phyloP scores from a whole-genome alignment of 2,329 filamentous ascomycete genomes.

The Colletotrichum scovillei region DNA sequence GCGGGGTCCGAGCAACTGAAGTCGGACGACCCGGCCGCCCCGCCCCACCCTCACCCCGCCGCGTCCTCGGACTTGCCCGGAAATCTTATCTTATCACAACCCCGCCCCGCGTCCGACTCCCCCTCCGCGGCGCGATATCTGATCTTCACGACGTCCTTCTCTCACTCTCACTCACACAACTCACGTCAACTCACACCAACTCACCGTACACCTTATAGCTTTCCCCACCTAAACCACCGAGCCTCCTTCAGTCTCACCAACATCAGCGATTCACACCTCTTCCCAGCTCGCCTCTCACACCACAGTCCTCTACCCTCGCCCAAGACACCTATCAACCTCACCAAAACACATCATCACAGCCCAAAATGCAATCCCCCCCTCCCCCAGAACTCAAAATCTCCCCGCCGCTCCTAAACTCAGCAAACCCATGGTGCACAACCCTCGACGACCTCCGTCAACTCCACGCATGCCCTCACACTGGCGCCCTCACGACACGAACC shows the following conservation, averaged over 20 bases:
- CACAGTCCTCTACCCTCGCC: neutral
- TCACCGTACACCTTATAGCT: neutral
- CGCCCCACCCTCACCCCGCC: neutral
- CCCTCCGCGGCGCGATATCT: neutral
- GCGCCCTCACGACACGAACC: constrained; percentile 81
- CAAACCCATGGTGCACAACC: constrained; percentile 80
- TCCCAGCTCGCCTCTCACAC: neutral
- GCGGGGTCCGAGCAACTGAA: neutral
- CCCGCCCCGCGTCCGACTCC: neutral
- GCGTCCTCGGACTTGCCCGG: constrained; percentile 6
- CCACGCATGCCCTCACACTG: constrained; percentile 71
- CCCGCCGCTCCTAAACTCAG: constrained; percentile 79
- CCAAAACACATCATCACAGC: neutral
- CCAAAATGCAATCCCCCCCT: constrained; percentile 25
- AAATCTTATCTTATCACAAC: constrained; percentile 9
- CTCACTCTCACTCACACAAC: neutral
- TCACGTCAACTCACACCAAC: neutral
- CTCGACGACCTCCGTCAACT: constrained; percentile 70
- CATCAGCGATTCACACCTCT: neutral
- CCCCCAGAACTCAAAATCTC: constrained; percentile 57
- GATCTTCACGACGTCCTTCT: neutral
- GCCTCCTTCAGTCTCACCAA: neutral
- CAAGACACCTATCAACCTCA: neutral
- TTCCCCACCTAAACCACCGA: neutral
- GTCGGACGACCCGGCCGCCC: neutral